Evolutionary conservation across 768 basidiomycete species (phyloP), one percentile per base, ranked within the genome.

Genomic region (Royoungia palumana): DNA sequence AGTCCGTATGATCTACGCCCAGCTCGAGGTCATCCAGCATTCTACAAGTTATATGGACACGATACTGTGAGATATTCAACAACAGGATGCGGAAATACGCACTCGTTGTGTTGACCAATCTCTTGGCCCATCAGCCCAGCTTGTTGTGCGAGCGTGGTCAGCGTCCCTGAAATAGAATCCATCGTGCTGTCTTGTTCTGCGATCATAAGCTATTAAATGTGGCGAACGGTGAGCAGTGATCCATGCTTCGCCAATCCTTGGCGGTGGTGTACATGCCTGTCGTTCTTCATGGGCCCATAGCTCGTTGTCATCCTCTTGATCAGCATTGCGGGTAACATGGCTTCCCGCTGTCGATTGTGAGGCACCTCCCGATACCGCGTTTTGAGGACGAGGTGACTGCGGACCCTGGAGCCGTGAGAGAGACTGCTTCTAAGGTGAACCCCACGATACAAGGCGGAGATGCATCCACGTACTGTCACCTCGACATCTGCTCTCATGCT

Each of bases 51-150:
- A 11, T 11, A 36, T 47, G 46, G 46, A 43, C 24, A 48, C 13
- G 28, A 13, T 14, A 43, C 28, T 12, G 28, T 28, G 28, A 28
- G 17, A 35, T 41, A 9, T 11, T 28, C 22, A 38, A 35, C 20
- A 7, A 34, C n/a, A 19, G 44, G 38, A 40, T 17, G 24, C 5
- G 67, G 39, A 25, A 21, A 28, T n/a, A 59, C 82, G 54, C 53
- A 95, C 95, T 91, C 90, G 57, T 87, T 89, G 60, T 99, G 96
- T 63, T 94, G 92, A 9, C 66, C 73, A 42, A 98, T 89, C 64
- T 99, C 96, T 49, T 82, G 83, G 0, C 95, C 95, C 83, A 99
- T 99, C 27, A 97, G 72, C 11, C 87, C 88, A 0, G 96, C 96
- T 69, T 98, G 96, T 54, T 89, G 85, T 0, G 86, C 85, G 7